Base-by-base conservation (phyloP, 2,329 filamentous ascomycete species). In the Talaromyces albobiverticillius region DNA sequence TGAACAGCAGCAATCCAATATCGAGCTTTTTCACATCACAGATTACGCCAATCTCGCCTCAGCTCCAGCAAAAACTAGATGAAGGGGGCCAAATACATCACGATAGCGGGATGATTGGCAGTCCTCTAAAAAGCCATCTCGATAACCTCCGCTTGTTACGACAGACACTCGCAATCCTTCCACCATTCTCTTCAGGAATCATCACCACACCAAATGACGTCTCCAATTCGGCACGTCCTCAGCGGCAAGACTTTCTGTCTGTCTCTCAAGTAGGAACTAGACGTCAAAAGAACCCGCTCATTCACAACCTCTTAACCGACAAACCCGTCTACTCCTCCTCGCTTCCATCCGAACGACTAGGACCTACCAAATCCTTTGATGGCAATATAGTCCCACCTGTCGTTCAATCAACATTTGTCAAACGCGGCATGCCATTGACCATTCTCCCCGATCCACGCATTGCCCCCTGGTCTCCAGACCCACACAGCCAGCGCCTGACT, bases 301-400 rank as follows among this genome's bases (percentile, higher is more conserved):
- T 99, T 43, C 91, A 99, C 72, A 97, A 96, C 64, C 83, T 99
- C 1, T 81, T 99, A 9, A 99, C 94, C 2, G 94, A 99, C 72
- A 95, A 96, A 65, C 93, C 94, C 0, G 82, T 92, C 13, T 88
- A 91, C 60, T 97, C 94, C 1, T 94, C 94, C 1, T 99, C 94
- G 0, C 78, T 99, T 0, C 94, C 94, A 0, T 79, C 85, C 6
- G 82, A 85, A 38, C 81, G 89, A 46, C 80, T 90, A 29, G 65
- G 68, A 2, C 57, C 61, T n/a, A 62, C 64, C 23, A 60, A 75
- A 70, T 53, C 58, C 16, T 56, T 57, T 8, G 64, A 67, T 14
- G 63, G 70, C n/a, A 63, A 67, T 16, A 59, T 68, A 16, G 65
- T 66, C 50, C 65, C 66, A 11, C 63, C 76, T 0, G 76, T 77